Evolutionary conservation across 208 protist genomes (phyloP).

Genomic region (Leishmania braziliensis): DNA sequence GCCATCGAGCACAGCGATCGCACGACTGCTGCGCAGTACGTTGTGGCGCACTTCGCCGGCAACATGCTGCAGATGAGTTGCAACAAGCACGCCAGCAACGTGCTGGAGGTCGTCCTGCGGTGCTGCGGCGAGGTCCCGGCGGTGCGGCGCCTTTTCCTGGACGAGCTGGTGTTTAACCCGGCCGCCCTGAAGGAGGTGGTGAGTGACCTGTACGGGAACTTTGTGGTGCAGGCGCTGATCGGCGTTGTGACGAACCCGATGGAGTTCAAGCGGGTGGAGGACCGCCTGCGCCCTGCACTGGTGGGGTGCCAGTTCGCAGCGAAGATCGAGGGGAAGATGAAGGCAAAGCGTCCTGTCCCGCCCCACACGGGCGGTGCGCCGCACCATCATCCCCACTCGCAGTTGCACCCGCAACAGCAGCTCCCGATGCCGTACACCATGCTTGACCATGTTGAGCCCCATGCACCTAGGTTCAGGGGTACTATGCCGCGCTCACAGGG

Average conservation of each 20-base stretch:
- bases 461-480: not conserved
- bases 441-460: not conserved
- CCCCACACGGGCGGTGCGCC: not conserved
- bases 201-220: conserved; percentile 85
- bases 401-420: conserved; percentile 33
- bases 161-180: conserved; percentile 86
- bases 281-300: conserved; percentile 65
- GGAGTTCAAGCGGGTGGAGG: conserved; percentile 71
- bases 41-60: conserved; percentile 52
- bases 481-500: not conserved
- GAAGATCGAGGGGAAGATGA: conserved; percentile 73
- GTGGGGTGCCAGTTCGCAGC: conserved; percentile 56
- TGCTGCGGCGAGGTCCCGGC: conserved; percentile 61
- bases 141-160: conserved; percentile 66
- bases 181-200: conserved; percentile 76
- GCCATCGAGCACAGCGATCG: conserved; percentile 73
- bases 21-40: conserved; percentile 64
- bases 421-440: not conserved
- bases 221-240: conserved; percentile 83
- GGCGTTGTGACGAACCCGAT: conserved; percentile 44
- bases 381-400: not conserved
- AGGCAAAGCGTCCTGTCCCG: conserved; percentile 28
- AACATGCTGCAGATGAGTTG: conserved; percentile 77
- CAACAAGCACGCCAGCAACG: conserved; percentile 73
- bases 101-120: conserved; percentile 81